Evolutionary conservation across 495 filamentous ascomycete species (phyloP), one percentile per base, ranked within the genome.

Genomic region (Venustampulla echinocandica): DNA sequence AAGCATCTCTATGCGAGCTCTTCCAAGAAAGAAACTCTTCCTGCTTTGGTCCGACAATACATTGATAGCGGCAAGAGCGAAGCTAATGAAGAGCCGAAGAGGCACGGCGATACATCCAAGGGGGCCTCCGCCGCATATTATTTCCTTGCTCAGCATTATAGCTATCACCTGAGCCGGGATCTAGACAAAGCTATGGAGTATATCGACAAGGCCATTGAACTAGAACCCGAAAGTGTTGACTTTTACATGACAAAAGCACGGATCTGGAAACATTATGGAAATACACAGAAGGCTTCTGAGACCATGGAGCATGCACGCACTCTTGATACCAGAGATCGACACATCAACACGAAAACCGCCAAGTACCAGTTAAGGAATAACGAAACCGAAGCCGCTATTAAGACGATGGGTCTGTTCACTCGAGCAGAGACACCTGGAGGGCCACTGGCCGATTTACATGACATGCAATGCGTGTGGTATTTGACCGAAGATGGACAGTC

Each of bases 381-480:
- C 60, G 77, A 94, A 56, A 90, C 84, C 55, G 87, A 93, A 39
- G 80, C 78, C 55, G 90, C 80, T 0, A 67, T 96, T 22, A 74
- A 82, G 21, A 93, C 87, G 19, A 90, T 97, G 86, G 84, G 89
- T 61, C 77, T 95, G 43, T 99, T 99, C 67, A 99, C 92, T 0
- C 75, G 90, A 42, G 71, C 69, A 41, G 92, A 99, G 55, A 84
- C 87, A 4, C 75, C 81, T 10, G 90, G 88, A 11, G 93, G 92
- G 1, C 82, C 92, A 20, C 64, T 97, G 24, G 85, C 83, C 32
- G 92, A 99, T 64, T 77, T 99, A 14, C 80, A 88, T 44, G 92
- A 99, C 51, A 97, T 99, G 93, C 92, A 99, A 63, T 95, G 93
- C 59, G 80, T 95, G 50, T 99, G 92, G 92, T 99, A 82, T 63